phyloP scores from a whole-genome alignment of 1,284 basidiomycete genomes.

The Sanghuangporus baumii region DNA sequence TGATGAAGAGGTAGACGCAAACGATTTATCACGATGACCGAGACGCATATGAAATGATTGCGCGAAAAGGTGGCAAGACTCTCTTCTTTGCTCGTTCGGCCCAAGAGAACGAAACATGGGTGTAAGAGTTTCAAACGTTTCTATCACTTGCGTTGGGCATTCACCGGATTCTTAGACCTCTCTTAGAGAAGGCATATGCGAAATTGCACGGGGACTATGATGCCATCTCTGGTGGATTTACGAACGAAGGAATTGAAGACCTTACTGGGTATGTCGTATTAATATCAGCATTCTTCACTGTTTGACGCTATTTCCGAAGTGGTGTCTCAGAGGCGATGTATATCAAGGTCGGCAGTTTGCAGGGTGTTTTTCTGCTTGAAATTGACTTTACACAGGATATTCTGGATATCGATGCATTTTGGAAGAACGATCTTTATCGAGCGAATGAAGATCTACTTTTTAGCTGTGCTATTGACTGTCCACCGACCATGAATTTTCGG shows the following conservation, averaged over 20 bases:
- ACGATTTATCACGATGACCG: slow-evolving; percentile 45
- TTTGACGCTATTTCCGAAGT: slow-evolving; percentile 22
- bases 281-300: not conserved
- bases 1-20: slow-evolving; percentile 29
- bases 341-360: slow-evolving; percentile 28
- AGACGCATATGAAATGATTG: slow-evolving; percentile 37
- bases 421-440: slow-evolving; percentile 23
- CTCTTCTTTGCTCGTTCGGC: slow-evolving; percentile 47
- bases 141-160: not conserved
- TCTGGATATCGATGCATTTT: slow-evolving; percentile 24
- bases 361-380: not conserved
- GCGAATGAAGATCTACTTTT: slow-evolving; percentile 44
- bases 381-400: slow-evolving; percentile 21
- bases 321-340: slow-evolving; percentile 38
- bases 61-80: slow-evolving; percentile 40
- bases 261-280: slow-evolving; percentile 36
- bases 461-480: slow-evolving; percentile 30
- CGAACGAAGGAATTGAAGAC: slow-evolving; percentile 44
- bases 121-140: slow-evolving; percentile 21
- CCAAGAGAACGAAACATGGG: slow-evolving; percentile 44
- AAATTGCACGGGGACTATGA: slow-evolving; percentile 46
- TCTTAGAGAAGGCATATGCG: slow-evolving; percentile 54
- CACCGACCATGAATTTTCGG: slow-evolving; percentile 12
- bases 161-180: slow-evolving; percentile 25
- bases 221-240: slow-evolving; percentile 34